Evolutionary conservation across 805 yeast species (phyloP), one percentile per base, ranked within the genome.

Genomic region (Sugiyamaella valdiviana): DNA sequence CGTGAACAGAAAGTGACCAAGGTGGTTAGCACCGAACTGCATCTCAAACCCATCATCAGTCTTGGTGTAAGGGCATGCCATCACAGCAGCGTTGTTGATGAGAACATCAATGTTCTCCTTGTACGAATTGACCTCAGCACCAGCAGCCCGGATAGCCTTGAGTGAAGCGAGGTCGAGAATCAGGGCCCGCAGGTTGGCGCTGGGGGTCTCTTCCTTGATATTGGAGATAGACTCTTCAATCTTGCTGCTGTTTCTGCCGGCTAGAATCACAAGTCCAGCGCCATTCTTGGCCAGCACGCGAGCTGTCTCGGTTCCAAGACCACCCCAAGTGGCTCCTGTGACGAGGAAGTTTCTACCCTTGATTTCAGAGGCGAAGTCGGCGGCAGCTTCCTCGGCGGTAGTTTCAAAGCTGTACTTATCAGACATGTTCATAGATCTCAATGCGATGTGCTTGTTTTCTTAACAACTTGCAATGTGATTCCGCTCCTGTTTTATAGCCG

Each of bases 81-180:
- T 82, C 5, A 83, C 78, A 1, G 95, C 93, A 1, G 95, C 90
- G 63, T 86, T 87, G 56, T 85, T 78, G 39, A 87, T 73, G 29
- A 87, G 69, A 19, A 86, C 63, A 62, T 85, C 80, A 24, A 87
- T 48, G 17, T 68, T 53, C 24, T 47, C 36, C 21, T 44, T 51
- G 23, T 41, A 45, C 6, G 26, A 24, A 35, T 24, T 39, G 39
- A 55, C 55, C 24, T 45, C 49, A 3, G 45, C 35, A 2, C 55
- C 58, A 6, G 56, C 58, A 3, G 10, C 16, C 16, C 40, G 35
- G 17, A 50, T 48, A 15, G 53, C 42, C 5, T 47, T 48, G 12
- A 52, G 24, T 37, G 51, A 48, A 17, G 35, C 19, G 7, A 56
- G 43, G 40, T 56, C 59, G 15, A 55, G 12, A 21, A 47, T 32